Evolutionary conservation across 495 filamentous ascomycete genomes (phyloP), one percentile per base, ranked within the genome.

Genomic region (Daldinia grandis): DNA sequence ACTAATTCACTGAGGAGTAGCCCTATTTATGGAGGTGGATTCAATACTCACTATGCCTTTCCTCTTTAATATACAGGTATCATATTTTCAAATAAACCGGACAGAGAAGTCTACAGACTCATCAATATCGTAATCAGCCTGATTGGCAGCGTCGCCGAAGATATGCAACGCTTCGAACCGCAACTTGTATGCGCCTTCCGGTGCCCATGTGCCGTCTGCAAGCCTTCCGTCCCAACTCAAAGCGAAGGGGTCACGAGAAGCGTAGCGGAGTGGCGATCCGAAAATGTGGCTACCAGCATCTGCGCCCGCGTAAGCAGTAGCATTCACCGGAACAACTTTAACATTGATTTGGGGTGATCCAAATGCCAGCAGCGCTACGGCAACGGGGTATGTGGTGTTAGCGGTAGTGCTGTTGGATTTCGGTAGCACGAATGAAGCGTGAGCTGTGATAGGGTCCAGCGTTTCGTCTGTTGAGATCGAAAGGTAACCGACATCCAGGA

Each of bases 121-220:
- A 15, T 72, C 65, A 0, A 61, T 62, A 42, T 84, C 81, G 49
- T 81, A 84, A 33, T 84, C 81, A 7, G 35, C 60, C 5, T 56
- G 62, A 55, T 71, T 51, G 1, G 69, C 50, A 14, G 68, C 62
- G 37, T 85, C 71, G 0, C 83, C 83, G 40, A 80, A 83, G 51
- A 85, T 79, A 51, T 75, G 76, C 64, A 85, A 69, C 30, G 82
- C 83, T 71, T 78, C 77, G 49, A 84, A 72, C 3, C 66, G 76
- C 28, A 84, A 73, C 69, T 79, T 81, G 74, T 87, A 87, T 14
- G 67, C 49, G 19, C 83, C 85, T n/a, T 78, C 74, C 19, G 78
- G 72, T 15, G 81, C 81, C 28, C 78, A 80, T 2, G 62, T 76
- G 21, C 84, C 83, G 37, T 84, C 74, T 0, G 73, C 76, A 3